Evolutionary conservation across 2,329 filamentous ascomycete genomes (phyloP).

Genomic region (Paecilomyces dactylethromorphus): DNA sequence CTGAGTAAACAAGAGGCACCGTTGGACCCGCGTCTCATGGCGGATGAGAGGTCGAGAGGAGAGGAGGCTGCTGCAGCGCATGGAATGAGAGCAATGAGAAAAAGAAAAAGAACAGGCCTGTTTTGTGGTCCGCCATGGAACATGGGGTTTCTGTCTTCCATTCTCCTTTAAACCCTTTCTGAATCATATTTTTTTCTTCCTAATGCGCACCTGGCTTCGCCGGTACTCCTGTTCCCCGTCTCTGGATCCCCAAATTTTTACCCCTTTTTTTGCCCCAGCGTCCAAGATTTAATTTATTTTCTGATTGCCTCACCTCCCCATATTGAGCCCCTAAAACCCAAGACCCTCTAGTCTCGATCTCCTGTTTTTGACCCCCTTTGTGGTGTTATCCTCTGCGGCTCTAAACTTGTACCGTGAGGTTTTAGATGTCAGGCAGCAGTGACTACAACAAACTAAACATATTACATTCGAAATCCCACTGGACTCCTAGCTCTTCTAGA

Average conservation of each 20-base stretch:
- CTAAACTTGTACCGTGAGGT: not conserved
- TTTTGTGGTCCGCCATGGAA: not conserved
- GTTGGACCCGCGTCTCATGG: conserved; percentile 9
- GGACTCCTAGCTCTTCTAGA: not conserved
- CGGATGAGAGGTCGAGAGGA: conserved; percentile 10
- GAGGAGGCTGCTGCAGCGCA: conserved; percentile 4
- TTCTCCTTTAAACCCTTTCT: conserved; percentile 3
- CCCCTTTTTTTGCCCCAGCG: not conserved
- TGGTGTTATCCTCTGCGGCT: conserved; percentile 1
- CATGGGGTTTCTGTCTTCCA: conserved; percentile 2
- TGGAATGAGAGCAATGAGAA: conserved; percentile 2
- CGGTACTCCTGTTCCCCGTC: conserved; percentile 1
- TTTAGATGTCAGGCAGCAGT: conserved; percentile 1
- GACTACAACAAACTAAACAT: not conserved
- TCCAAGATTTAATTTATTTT: not conserved
- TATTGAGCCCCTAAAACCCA: not conserved
- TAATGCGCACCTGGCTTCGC: conserved; percentile 1
- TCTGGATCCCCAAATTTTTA: conserved; percentile 1
- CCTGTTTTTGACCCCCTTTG: not conserved
- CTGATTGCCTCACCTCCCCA: not conserved
- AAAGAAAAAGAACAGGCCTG: not conserved
- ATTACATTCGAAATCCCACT: not conserved
- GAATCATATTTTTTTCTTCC: not conserved
- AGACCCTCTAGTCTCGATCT: not conserved
- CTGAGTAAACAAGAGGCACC: conserved; percentile 34